These are phyloP conservation scores for Debaryomyces subglobosus DNA, from an alignment of 1,139 yeast genomes.

Conservation along the genomic window DNA sequence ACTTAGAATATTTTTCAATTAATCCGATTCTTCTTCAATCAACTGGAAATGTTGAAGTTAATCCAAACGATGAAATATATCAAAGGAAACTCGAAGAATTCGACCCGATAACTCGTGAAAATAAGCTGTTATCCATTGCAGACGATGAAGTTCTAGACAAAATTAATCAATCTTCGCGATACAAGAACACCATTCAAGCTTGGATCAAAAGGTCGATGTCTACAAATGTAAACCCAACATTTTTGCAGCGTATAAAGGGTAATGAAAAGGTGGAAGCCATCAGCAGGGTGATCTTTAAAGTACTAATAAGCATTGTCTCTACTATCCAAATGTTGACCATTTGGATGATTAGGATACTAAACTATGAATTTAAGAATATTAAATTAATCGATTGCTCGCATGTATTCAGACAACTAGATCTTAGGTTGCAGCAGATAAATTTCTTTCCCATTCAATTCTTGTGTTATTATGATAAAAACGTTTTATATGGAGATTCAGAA, in stretches of 20 bases:
- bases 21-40: constrained; percentile 72
- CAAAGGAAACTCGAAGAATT: constrained; percentile 10
- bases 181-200: constrained; percentile 17
- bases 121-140: constrained; percentile 21
- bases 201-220: constrained; percentile 5
- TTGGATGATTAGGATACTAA: constrained; percentile 26
- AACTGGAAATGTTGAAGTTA: constrained; percentile 26
- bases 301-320: constrained; percentile 9
- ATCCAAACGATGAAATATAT: constrained; percentile 6
- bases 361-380: constrained; percentile 22
- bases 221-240: background rate
- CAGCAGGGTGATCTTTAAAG: background rate
- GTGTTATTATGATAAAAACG: constrained; percentile 45
- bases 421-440: constrained; percentile 75
- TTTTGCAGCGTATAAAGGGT: background rate
- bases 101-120: constrained; percentile 4
- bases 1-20: constrained; percentile 79
- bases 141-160: constrained; percentile 36
- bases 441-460: constrained; percentile 82
- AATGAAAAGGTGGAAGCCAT: background rate
- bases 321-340: constrained; percentile 27
- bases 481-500: constrained; percentile 29
- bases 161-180: constrained; percentile 33
- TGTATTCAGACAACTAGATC: constrained; percentile 75
- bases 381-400: constrained; percentile 53